A percentile compares a stretch with the other conserved stretches of the same genome.
Evolutionary conservation across 2,329 filamentous ascomycete species (phyloP).

Genomic region (Berkeleyomyces basicola): DNA sequence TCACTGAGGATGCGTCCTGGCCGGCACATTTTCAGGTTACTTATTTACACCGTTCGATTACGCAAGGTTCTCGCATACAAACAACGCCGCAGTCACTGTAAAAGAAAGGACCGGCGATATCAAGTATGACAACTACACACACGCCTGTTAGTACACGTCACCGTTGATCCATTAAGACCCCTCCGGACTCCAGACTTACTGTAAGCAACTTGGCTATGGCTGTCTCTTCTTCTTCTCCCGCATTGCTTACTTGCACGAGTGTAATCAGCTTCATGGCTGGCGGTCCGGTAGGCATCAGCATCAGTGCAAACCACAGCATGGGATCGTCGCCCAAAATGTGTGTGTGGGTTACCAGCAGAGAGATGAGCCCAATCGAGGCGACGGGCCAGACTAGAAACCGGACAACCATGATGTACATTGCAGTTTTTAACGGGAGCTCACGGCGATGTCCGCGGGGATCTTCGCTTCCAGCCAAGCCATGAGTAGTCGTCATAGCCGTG

Average conservation of each 20-base stretch:
- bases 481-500: constrained; percentile 25
- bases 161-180: not conserved
- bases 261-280: constrained; percentile 32
- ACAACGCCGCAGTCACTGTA: not conserved
- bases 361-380: constrained; percentile 38
- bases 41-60: not conserved
- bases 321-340: constrained; percentile 37
- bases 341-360: constrained; percentile 35
- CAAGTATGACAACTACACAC: not conserved
- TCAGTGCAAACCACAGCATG: constrained; percentile 45
- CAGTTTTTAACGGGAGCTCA: constrained; percentile 30
- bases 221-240: constrained; percentile 24
- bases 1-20: too few species aligned
- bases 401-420: constrained; percentile 35
- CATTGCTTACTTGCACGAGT: constrained; percentile 28
- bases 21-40: too few species aligned
- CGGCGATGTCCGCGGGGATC: constrained; percentile 23
- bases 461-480: constrained; percentile 12
- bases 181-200: constrained; percentile 18
- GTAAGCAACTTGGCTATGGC: constrained; percentile 28
- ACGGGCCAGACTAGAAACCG: constrained; percentile 46
- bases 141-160: not conserved
- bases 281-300: constrained; percentile 31
- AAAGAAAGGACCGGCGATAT: not conserved
- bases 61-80: not conserved